Evolutionary conservation across 176 grass and related monocot genomes (phyloP).

Genomic region (Tillandsia leiboldiana): DNA sequence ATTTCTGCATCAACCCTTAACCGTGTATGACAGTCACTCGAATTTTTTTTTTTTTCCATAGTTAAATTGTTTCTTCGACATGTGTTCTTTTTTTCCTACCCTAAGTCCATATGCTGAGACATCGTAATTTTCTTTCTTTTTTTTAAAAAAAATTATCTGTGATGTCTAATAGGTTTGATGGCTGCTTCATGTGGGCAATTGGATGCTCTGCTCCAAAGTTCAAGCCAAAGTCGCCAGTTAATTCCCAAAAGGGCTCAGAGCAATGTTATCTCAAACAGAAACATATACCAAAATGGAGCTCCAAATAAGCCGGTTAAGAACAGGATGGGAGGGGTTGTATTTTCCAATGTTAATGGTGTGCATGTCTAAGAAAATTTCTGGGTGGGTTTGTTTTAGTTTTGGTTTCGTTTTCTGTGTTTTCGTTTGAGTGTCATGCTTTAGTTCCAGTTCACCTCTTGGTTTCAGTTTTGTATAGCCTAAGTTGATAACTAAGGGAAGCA

Average conservation of each 20-base stretch:
- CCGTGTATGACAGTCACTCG: no score
- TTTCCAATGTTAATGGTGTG: conserved; percentile 9
- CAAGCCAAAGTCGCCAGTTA: not conserved
- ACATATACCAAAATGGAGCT: conserved; percentile 5
- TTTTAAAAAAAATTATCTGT: not conserved
- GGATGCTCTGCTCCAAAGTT: conserved; percentile 21
- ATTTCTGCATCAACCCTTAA: no score
- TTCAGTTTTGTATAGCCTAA: conserved; percentile 10
- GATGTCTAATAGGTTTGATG: conserved; percentile 21
- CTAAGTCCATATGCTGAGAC: no score
- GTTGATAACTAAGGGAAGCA: not conserved
- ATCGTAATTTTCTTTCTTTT: not conserved
- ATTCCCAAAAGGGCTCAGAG: not conserved
- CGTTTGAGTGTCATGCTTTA: not conserved
- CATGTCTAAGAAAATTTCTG: conserved; percentile 8
- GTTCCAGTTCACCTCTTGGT: not conserved
- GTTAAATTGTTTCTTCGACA: not conserved
- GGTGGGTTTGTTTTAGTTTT: not conserved
- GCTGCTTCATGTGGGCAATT: conserved; percentile 39
- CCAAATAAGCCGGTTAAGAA: not conserved
- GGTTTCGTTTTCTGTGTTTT: not conserved
- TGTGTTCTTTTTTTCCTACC: not conserved
- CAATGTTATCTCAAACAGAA: conserved; percentile 17
- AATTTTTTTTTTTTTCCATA: no score
- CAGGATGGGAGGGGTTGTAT: conserved; percentile 7